Base-by-base conservation (phyloP, 179 eudicot genomes). In the Actinidia arguta region DNA sequence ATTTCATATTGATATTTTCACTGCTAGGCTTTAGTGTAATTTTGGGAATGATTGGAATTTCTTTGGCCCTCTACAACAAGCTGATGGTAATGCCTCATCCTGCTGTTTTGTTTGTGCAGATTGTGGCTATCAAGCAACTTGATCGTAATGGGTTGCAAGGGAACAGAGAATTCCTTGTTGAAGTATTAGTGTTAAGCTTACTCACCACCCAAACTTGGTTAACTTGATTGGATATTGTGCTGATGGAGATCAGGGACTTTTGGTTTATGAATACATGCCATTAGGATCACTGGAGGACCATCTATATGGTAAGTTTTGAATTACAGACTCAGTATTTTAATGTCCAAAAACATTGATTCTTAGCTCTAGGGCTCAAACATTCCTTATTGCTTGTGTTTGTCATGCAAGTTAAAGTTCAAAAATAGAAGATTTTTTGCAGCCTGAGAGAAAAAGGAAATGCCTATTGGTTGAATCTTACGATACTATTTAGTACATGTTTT, bases 91-190 rank as follows among this genome's bases (percentile, higher is more conserved):
- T 47, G 61, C 62, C 62, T 64, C 27, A 64, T 52, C 48, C 6
- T 16, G 8, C 22, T 55, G 61, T 51, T 55, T 27, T 46, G 22
- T 78, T 62, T 50, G 27, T 70, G 81, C 75, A 87, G 89, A 62
- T 82, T 76, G 89, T 87, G 42, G 89, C 89, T 58, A 87, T 87
- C 81, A 87, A 87, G 82, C 89, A 87, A 82, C 89, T 87, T 76
- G 89, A 85, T 67, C 89, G 85, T 6, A 82, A 87, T 66, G 87
- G 89, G 44, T 73, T 87, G 82, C 89, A 84, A 82, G 89, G 89
- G 27, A 85, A 87, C 75, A 81, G 87, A 67, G 89, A 87, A 78
- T 87, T 87, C 56, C 87, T 85, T 80, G 89, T 85, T 46, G 89
- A 87, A 74, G 89, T 87, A 52, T 55, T 85, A 58, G 83, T 87